phyloP scores from a whole-genome alignment of 345 rosid genomes.

The Lagerstroemia speciosa region DNA sequence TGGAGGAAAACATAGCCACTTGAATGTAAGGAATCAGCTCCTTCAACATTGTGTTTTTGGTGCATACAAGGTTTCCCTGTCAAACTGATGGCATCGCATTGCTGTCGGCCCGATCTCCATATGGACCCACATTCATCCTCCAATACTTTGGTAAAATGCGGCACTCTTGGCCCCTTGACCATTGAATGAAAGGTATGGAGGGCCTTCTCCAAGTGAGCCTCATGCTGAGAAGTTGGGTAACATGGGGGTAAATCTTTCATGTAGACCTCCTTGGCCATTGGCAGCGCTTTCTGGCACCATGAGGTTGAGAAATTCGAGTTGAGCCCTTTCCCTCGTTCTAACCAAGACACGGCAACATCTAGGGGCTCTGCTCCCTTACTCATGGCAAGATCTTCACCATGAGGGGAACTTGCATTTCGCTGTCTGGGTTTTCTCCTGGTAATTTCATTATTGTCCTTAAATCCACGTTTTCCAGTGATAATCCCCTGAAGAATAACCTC shows the following conservation, averaged over 20 bases:
- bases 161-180: slow-evolving; percentile 76
- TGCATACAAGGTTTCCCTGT: slow-evolving; percentile 80
- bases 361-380: slow-evolving; percentile 37
- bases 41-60: slow-evolving; percentile 42
- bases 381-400: slow-evolving; percentile 32
- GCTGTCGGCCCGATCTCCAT: slow-evolving; percentile 82
- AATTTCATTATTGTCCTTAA: slow-evolving; percentile 37
- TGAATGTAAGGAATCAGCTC: slow-evolving; percentile 41
- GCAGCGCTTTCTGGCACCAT: slow-evolving; percentile 75
- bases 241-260: slow-evolving; percentile 62
- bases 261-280: slow-evolving; percentile 67
- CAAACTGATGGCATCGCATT: slow-evolving; percentile 84
- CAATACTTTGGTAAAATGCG: slow-evolving; percentile 45
- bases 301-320: slow-evolving; percentile 51
- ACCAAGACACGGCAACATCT: slow-evolving; percentile 49
- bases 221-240: slow-evolving; percentile 63
- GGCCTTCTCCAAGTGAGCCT: slow-evolving; percentile 54
- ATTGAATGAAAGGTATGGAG: slow-evolving; percentile 50
- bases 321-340: slow-evolving; percentile 64
- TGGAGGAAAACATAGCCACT: slow-evolving; percentile 78
- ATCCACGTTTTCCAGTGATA: slow-evolving; percentile 42
- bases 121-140: slow-evolving; percentile 63
- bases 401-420: slow-evolving; percentile 27
- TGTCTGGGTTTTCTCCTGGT: slow-evolving; percentile 50
- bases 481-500: slow-evolving; percentile 43